A percentile compares a stretch with the other conserved stretches of the same genome.
These are phyloP conservation scores for Neonectria hederae DNA, from an alignment of 2,329 filamentous ascomycete species.

Conservation along the genomic window DNA sequence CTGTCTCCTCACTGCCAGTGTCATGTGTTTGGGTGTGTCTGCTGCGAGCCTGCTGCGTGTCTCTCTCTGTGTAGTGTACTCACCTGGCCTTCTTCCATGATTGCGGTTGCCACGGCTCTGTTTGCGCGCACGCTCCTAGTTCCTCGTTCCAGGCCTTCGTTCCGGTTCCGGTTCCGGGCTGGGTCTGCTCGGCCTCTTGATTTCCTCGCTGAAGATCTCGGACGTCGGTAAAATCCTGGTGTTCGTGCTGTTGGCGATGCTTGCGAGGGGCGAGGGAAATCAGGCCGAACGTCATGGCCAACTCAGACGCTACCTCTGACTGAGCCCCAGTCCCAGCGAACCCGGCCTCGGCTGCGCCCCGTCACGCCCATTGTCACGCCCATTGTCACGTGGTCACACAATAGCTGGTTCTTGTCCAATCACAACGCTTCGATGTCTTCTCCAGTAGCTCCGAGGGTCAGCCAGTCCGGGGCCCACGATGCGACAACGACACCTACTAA, in stretches of 20 bases:
- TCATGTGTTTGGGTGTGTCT: background rate
- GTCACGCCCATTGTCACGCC: slow-evolving; percentile 26
- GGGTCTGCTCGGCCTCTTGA: background rate
- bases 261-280: slow-evolving; percentile 20
- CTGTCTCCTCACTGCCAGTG: too few relatives aligned
- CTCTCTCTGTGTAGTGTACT: slow-evolving; percentile 22
- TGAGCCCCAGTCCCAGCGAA: slow-evolving; percentile 3
- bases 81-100: slow-evolving; percentile 42
- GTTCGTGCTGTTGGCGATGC: slow-evolving; percentile 19
- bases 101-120: slow-evolving; percentile 11
- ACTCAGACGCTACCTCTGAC: slow-evolving; percentile 3
- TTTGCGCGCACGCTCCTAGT: slow-evolving; percentile 1
- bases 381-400: slow-evolving; percentile 25
- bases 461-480: slow-evolving; percentile 32
- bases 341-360: background rate
- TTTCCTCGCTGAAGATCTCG: background rate
- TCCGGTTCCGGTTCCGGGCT: slow-evolving; percentile 17
- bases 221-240: background rate
- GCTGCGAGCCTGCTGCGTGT: background rate
- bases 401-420: slow-evolving; percentile 25
- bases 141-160: slow-evolving; percentile 3
- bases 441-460: slow-evolving; percentile 26
- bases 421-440: slow-evolving; percentile 26
- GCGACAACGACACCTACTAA: slow-evolving; percentile 26
- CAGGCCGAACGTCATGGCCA: slow-evolving; percentile 16